Evolutionary conservation across 2,329 filamentous ascomycete genomes (phyloP).

Genomic region (Mycocentrospora acerina): DNA sequence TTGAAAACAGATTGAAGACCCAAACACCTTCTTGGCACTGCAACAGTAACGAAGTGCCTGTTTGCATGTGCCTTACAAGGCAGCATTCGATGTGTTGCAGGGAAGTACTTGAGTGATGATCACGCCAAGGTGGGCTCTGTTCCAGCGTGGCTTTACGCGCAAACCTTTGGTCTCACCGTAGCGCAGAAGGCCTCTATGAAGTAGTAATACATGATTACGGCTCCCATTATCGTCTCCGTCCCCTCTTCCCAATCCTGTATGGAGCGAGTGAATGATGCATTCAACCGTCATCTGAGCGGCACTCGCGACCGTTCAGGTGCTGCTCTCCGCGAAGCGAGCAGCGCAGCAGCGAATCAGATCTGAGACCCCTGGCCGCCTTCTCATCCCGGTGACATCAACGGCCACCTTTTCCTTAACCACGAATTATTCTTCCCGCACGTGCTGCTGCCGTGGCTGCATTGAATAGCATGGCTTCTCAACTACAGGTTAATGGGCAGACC

Average conservation of each 20-base stretch:
- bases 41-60: no score
- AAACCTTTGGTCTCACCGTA: conserved; percentile 1
- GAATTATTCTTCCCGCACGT: conserved; percentile 38
- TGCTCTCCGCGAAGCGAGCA: conserved; percentile 31
- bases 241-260: conserved; percentile 2
- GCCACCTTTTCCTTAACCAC: conserved; percentile 30
- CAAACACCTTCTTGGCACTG: no score
- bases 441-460: conserved; percentile 25
- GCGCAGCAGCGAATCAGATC: conserved; percentile 31
- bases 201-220: conserved; percentile 3
- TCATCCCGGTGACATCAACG: conserved; percentile 42
- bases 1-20: no score
- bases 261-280: conserved; percentile 22
- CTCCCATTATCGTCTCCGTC: conserved; percentile 2
- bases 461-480: conserved; percentile 32
- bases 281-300: conserved; percentile 29
- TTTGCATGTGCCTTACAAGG: no score
- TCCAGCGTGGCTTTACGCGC: neutral
- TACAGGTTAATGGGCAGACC: conserved; percentile 39
- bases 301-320: conserved; percentile 16
- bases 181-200: conserved; percentile 6
- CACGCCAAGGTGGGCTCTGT: no score
- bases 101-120: no score
- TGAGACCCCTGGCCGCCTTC: conserved; percentile 19
- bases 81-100: no score